Base-by-base conservation (phyloP, 2,329 filamentous ascomycete genomes). In the Apiospora koreana region DNA sequence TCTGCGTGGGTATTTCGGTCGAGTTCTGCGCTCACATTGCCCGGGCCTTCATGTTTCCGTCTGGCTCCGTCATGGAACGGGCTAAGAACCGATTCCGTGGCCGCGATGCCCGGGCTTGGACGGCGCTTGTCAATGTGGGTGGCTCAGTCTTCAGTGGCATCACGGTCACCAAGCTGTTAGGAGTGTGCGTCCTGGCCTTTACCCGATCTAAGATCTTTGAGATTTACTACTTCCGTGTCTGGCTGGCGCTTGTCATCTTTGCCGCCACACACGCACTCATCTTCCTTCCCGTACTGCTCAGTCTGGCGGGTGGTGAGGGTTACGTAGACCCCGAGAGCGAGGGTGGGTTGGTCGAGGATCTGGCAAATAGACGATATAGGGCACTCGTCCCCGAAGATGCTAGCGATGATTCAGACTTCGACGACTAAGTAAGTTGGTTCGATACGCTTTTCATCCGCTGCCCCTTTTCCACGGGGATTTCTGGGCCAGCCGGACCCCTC, bases 1-100 rank as follows among this genome's bases (percentile, higher is more conserved):
- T 99, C 74, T 98, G 95, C 79, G 94, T 99, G 5, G 96, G 96
- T 65, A 99, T 99, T 76, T 92, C 92, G 10, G 95, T 99, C 65
- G 96, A 99, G 79, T 99, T 99, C 81, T 99, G 96, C 79, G 96
- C 96, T 0, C 96, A 99, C 78, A 94, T 99, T 76, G 95, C 96
- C 0, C 90, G 96, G 7, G 96, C 96, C 0, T 99, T 97, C 83
- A 97, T 94, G 83, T 98, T 98, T 83, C 97, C 96, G 0, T 93
- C 92, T 14, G 88, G 90, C 1, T 89, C 89, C 0, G 91, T 97
- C 46, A 91, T 98, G 85, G 94, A 97, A 78, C 90, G 89, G 23
- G 93, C 92, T 54, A 92, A 91, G 76, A 91, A 90, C 76, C 90
- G 91, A 71, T 94, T 97, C 85, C 88, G 92, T 6, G 93, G 93